phyloP scores from a whole-genome alignment of 1,139 yeast species.

The Lizanozyma gosingica region DNA sequence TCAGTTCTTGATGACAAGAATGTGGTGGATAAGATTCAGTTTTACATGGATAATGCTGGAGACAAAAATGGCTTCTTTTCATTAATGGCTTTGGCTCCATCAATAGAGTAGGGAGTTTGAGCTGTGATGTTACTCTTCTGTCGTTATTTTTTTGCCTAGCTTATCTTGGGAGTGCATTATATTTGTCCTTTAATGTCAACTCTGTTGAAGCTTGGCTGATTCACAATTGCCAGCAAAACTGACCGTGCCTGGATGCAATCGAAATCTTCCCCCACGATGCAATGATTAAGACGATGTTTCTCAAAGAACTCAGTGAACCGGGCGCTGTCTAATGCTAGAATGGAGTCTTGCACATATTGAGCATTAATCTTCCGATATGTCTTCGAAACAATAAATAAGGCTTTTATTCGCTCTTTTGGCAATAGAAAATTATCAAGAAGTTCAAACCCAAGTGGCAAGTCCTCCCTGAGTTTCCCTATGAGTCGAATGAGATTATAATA shows the following conservation, averaged over 20 bases:
- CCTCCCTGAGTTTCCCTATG: conserved; percentile 3
- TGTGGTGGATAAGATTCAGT: conserved; percentile 48
- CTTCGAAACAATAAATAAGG: conserved; percentile 49
- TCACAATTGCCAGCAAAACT: conserved; percentile 30
- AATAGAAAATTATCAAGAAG: conserved; percentile 33
- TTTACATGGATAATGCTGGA: conserved; percentile 56
- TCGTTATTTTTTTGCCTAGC: not conserved
- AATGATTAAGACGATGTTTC: not conserved
- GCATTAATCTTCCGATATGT: conserved; percentile 45
- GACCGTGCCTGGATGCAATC: conserved; percentile 42
- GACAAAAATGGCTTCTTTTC: conserved; percentile 57
- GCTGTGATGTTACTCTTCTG: not conserved
- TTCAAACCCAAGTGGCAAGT: conserved; percentile 17
- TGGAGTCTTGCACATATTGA: not conserved
- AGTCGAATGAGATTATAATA: not conserved
- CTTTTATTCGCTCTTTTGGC: conserved; percentile 50
- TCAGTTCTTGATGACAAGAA: conserved; percentile 49
- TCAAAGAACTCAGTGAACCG: not conserved
- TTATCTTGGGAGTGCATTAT: conserved; percentile 13
- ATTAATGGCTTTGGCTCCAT: conserved; percentile 58
- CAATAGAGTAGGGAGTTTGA: conserved; percentile 21
- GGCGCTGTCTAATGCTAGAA: not conserved
- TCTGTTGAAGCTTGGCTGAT: conserved; percentile 41
- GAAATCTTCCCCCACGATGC: conserved; percentile 12
- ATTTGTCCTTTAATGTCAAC: conserved; percentile 93